phyloP scores from a whole-genome alignment of 495 filamentous ascomycete genomes.

The Podospora pseudocomata region DNA sequence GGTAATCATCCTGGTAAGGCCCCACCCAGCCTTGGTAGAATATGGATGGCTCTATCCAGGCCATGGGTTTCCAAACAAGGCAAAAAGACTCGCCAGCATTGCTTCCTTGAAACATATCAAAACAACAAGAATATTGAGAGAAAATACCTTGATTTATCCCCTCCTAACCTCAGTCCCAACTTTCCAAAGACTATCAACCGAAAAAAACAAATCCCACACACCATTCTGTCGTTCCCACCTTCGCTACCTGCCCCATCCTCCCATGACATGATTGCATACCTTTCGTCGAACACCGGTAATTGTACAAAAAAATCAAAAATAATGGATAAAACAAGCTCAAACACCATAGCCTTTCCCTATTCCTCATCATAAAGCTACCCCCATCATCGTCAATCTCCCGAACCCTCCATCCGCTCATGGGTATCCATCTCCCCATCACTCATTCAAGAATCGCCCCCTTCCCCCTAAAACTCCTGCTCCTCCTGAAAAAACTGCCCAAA shows the following conservation, averaged over 20 bases:
- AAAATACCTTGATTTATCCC: too few species aligned
- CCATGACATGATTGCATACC: neutral
- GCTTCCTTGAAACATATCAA: too few species aligned
- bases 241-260: neutral
- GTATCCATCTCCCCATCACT: neutral
- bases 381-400: neutral
- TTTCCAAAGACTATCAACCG: neutral
- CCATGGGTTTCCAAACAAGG: too few species aligned
- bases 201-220: neutral
- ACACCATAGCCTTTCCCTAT: neutral
- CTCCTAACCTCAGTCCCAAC: neutral
- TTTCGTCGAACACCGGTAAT: neutral
- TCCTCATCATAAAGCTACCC: neutral
- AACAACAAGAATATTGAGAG: too few species aligned
- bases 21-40: too few species aligned
- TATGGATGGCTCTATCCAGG: too few species aligned
- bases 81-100: too few species aligned
- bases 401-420: neutral
- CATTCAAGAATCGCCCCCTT: neutral
- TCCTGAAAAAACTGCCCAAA: conserved; percentile 98
- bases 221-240: neutral
- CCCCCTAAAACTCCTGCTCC: conserved; percentile 70
- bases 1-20: too few species aligned
- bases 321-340: neutral
- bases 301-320: neutral